A percentile compares a stretch with the other conserved stretches of the same genome.
Conservation (phyloP, 2,329 filamentous ascomycete genomes). For the Chaetoscypha palmicola region DNA sequence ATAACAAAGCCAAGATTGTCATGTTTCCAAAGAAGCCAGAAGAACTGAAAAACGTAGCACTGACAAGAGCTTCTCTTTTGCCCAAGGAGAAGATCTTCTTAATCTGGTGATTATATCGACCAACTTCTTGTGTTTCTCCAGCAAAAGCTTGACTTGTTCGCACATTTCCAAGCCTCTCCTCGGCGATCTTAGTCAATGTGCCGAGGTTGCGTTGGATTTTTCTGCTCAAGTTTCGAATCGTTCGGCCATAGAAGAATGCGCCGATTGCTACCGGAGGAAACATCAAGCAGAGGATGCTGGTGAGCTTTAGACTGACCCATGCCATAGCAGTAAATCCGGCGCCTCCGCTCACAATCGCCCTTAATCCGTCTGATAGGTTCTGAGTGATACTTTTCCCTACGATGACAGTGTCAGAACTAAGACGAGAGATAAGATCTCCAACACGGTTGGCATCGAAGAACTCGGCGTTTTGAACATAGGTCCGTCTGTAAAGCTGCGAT, state of each 20-base stretch:
- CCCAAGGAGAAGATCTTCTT: slow-evolving; percentile 88
- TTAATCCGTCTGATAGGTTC: slow-evolving; percentile 91
- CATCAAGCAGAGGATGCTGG: slow-evolving; percentile 76
- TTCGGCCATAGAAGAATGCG: slow-evolving; percentile 84
- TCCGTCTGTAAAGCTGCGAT: slow-evolving; percentile 82
- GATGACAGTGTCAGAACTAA: slow-evolving; percentile 94
- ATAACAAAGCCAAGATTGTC: slow-evolving; percentile 85
- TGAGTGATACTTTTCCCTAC: slow-evolving; percentile 98
- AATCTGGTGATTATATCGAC: slow-evolving; percentile 86
- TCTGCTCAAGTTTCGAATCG: slow-evolving; percentile 82
- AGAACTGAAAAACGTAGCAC: slow-evolving; percentile 79
- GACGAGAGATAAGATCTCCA: slow-evolving; percentile 88
- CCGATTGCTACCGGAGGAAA: slow-evolving; percentile 86
- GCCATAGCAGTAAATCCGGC: slow-evolving; percentile 91
- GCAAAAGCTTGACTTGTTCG: slow-evolving; percentile 95
- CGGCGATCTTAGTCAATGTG: slow-evolving; percentile 90
- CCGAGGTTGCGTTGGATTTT: slow-evolving; percentile 92
- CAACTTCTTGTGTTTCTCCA: slow-evolving; percentile 83
- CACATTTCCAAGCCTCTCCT: slow-evolving; percentile 95
- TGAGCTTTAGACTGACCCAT: slow-evolving; percentile 89
- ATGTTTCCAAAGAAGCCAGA: slow-evolving; percentile 94
- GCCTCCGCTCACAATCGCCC: slow-evolving; percentile 80
- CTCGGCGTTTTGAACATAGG: slow-evolving; percentile 94
- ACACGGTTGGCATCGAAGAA: slow-evolving; percentile 98
- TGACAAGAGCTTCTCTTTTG: slow-evolving; percentile 77